Conservation (phyloP, 2,329 filamentous ascomycete genomes). For the Chaetothyriales sp. region DNA sequence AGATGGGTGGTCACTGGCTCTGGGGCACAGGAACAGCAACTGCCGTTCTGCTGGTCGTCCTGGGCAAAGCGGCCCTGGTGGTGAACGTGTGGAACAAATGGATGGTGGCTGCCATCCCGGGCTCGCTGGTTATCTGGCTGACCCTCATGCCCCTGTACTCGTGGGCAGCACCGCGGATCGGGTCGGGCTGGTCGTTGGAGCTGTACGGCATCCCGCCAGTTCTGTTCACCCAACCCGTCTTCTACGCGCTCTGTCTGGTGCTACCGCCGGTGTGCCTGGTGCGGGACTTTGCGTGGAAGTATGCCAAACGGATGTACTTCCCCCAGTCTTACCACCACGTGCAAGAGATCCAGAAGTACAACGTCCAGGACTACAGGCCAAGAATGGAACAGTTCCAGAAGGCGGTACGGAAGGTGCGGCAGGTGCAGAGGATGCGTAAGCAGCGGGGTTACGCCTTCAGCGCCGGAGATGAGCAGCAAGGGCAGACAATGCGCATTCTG, state of each 20-base stretch:
- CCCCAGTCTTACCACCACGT: constrained; percentile 95
- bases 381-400: constrained; percentile 99
- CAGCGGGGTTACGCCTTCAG: constrained; percentile 97
- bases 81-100: constrained; percentile 99
- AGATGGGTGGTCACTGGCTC: constrained; percentile 84
- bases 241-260: constrained; percentile 79
- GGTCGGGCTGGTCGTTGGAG: constrained; percentile 61
- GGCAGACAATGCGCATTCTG: constrained; percentile 68
- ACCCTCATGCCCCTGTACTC: constrained; percentile 79
- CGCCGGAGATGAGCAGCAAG: constrained; percentile 71
- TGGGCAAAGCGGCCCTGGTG: constrained; percentile 85
- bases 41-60: constrained; percentile 77
- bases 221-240: constrained; percentile 65
- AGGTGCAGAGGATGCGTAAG: constrained; percentile 98
- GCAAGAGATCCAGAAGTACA: constrained; percentile 99
- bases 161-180: constrained; percentile 65
- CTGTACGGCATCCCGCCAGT: constrained; percentile 71
- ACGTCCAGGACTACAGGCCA: constrained; percentile 95
- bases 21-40: constrained; percentile 96
- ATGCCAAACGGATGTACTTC: constrained; percentile 90
- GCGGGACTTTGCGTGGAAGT: constrained; percentile 92
- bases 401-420: constrained; percentile 92
- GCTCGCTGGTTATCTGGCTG: constrained; percentile 83
- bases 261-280: constrained; percentile 69
- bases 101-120: constrained; percentile 85